These are phyloP conservation scores for Fusarium nisikadoi DNA, from an alignment of 2,329 filamentous ascomycete genomes.

Conservation along the genomic window DNA sequence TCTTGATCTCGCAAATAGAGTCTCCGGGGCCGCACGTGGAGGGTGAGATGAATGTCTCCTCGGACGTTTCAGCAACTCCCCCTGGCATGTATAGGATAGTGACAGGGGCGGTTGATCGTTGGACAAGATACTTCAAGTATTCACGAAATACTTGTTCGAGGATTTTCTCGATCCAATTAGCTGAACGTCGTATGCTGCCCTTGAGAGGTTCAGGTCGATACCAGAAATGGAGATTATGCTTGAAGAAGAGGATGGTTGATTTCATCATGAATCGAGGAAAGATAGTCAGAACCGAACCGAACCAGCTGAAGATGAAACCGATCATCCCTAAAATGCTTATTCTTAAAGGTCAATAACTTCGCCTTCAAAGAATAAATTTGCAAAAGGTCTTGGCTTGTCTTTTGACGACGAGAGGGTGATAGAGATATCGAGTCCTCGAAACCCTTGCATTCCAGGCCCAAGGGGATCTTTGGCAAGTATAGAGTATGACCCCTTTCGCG, in stretches of 20 bases:
- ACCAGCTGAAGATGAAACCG: conserved; percentile 66
- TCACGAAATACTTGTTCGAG: conserved; percentile 60
- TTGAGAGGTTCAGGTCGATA: conserved; percentile 70
- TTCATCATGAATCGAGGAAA: conserved; percentile 73
- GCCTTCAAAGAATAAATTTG: conserved; percentile 66
- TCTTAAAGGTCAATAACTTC: conserved; percentile 60
- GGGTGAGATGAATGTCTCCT: conserved; percentile 54
- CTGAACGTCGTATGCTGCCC: conserved; percentile 64
- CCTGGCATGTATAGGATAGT: conserved; percentile 65
- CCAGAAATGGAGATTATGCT: conserved; percentile 69
- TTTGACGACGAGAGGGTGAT: conserved; percentile 71
- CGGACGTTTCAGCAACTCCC: conserved; percentile 54
- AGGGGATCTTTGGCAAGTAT: conserved; percentile 60
- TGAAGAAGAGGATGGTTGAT: conserved; percentile 67
- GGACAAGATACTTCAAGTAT: conserved; percentile 62
- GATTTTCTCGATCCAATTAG: conserved; percentile 59
- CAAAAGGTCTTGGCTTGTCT: conserved; percentile 68
- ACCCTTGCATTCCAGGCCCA: conserved; percentile 50
- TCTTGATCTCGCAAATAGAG: conserved; percentile 55
- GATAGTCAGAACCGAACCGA: conserved; percentile 74
- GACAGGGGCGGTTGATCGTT: conserved; percentile 56
- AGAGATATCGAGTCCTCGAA: conserved; percentile 64
- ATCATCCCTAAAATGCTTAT: conserved; percentile 57
- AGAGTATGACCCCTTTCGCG: conserved; percentile 65
- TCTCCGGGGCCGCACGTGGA: conserved; percentile 30